These are phyloP conservation scores for Maudiozyma barnettii DNA, from an alignment of 805 yeast genomes.

Conservation along the genomic window DNA sequence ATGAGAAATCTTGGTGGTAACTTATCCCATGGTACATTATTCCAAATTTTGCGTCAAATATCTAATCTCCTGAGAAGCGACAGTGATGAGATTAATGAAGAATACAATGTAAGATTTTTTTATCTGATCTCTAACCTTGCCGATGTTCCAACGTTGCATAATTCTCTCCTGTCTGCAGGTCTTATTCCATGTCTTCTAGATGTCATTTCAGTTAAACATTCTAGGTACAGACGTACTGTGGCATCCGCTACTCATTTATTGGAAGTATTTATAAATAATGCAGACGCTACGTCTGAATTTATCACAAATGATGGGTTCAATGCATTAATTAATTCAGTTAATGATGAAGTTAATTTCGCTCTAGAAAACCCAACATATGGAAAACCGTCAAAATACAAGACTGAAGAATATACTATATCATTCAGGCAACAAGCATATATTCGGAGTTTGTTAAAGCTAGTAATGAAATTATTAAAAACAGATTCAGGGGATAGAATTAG, in stretches of 20 bases:
- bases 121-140: conserved; percentile 53
- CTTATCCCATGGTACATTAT: conserved; percentile 74
- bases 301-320: conserved; percentile 58
- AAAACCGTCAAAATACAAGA: conserved; percentile 45
- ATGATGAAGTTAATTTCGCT: conserved; percentile 57
- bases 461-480: conserved; percentile 52
- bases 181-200: conserved; percentile 55
- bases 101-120: conserved; percentile 41
- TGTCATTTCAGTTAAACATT: conserved; percentile 44
- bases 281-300: conserved; percentile 52
- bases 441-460: conserved; percentile 53
- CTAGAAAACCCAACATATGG: conserved; percentile 47
- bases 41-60: conserved; percentile 61
- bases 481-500: conserved; percentile 79
- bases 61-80: conserved; percentile 40
- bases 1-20: conserved; percentile 74
- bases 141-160: conserved; percentile 44
- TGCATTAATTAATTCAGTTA: conserved; percentile 48
- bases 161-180: conserved; percentile 66
- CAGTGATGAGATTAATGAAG: conserved; percentile 35
- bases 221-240: conserved; percentile 45
- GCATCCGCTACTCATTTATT: conserved; percentile 56
- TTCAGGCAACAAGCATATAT: conserved; percentile 52
- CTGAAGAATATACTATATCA: conserved; percentile 43
- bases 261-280: conserved; percentile 35